phyloP scores from a whole-genome alignment of 2,329 filamentous ascomycete genomes.

The Claviceps fusiformis region DNA sequence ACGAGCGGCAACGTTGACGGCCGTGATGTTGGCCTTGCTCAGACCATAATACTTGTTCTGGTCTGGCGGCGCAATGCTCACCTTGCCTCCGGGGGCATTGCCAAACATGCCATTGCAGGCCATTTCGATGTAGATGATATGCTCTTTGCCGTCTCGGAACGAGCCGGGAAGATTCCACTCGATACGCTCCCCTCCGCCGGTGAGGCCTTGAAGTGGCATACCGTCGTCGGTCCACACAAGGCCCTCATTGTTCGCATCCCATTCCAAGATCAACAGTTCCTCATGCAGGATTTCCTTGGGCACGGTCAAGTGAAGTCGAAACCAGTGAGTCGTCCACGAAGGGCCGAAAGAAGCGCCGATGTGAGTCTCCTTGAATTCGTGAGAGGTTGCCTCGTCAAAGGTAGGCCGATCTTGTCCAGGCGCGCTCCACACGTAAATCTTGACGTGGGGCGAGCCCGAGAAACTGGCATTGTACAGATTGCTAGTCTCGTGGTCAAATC shows the following conservation, averaged over 20 bases:
- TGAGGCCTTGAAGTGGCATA: slow-evolving; percentile 81
- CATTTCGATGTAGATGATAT: slow-evolving; percentile 93
- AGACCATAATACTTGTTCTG: slow-evolving; percentile 74
- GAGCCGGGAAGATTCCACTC: slow-evolving; percentile 81
- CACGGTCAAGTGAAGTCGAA: slow-evolving; percentile 68
- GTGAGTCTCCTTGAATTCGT: slow-evolving; percentile 60
- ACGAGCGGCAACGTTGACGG: slow-evolving; percentile 73
- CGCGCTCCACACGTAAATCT: slow-evolving; percentile 75
- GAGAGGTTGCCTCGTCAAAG: slow-evolving; percentile 68
- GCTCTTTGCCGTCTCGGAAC: slow-evolving; percentile 74
- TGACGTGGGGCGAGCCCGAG: slow-evolving; percentile 62
- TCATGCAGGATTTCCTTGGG: slow-evolving; percentile 60
- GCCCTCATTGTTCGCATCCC: slow-evolving; percentile 93
- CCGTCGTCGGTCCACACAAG: slow-evolving; percentile 85
- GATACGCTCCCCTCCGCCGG: slow-evolving; percentile 72
- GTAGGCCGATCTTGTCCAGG: slow-evolving; percentile 66
- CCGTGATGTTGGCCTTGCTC: slow-evolving; percentile 68
- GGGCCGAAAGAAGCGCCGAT: slow-evolving; percentile 78
- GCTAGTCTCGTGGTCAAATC: slow-evolving; percentile 9
- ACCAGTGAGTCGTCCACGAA: slow-evolving; percentile 97
- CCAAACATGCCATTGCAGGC: slow-evolving; percentile 98
- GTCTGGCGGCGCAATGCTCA: slow-evolving; percentile 70
- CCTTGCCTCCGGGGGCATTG: slow-evolving; percentile 68
- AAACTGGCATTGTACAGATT: slow-evolving; percentile 26
- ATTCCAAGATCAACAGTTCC: slow-evolving; percentile 83